Evolutionary conservation across 345 rosid genomes (phyloP).

Genomic region (Anastatica hierochuntica): DNA sequence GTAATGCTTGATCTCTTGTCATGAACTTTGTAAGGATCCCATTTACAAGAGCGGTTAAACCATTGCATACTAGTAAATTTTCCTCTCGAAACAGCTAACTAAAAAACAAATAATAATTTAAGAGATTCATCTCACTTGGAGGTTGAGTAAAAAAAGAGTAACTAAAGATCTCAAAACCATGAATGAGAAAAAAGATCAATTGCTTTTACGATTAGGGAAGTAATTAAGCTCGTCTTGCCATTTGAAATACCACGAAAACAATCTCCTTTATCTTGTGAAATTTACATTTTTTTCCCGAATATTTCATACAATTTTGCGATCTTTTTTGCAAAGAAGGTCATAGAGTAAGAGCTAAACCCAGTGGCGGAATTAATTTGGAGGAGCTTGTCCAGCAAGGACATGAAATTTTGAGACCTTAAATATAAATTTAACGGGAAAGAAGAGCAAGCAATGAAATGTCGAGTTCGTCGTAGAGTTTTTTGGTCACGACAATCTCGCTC

Average conservation of each 20-base stretch:
- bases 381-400: too few species aligned
- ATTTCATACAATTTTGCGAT: too few species aligned
- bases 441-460: too few species aligned
- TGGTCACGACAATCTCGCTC: too few species aligned
- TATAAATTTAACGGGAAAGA: too few species aligned
- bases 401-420: too few species aligned
- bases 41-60: constrained; percentile 20
- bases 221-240: constrained; percentile 17
- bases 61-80: constrained; percentile 11
- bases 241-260: constrained; percentile 12
- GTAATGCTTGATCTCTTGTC: constrained; percentile 22
- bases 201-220: constrained; percentile 37
- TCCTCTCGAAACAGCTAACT: constrained; percentile 31
- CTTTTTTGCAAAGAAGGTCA: too few species aligned
- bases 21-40: constrained; percentile 18
- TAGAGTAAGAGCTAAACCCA: too few species aligned
- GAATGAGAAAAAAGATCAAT: background rate
- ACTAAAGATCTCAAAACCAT: background rate
- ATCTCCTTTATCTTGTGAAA: constrained; percentile 20
- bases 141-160: too few species aligned
- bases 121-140: background rate
- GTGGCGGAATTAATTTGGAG: too few species aligned
- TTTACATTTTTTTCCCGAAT: too few species aligned
- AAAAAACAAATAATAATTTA: background rate
- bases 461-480: too few species aligned